Evolutionary conservation across 208 protist genomes (phyloP).

Genomic region (Trypanosoma rangeli): DNA sequence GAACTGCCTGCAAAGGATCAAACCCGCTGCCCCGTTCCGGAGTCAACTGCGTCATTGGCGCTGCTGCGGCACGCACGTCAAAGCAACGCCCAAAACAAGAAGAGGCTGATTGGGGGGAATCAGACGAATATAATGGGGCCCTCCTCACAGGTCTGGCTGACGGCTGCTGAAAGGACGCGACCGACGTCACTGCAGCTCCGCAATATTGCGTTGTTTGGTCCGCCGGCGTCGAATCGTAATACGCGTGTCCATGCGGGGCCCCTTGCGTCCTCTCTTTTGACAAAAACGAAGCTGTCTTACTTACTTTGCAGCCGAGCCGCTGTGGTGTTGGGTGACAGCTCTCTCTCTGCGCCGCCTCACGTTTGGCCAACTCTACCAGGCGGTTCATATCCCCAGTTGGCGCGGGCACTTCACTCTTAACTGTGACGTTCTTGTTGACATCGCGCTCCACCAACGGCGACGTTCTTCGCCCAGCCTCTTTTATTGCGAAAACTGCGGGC

Average conservation of each 20-base stretch:
- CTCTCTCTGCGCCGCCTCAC: slow-evolving; percentile 17
- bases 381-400: slow-evolving; percentile 6
- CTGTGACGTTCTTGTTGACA: slow-evolving; percentile 4
- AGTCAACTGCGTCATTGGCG: neutral
- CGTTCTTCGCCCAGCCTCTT: neutral
- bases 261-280: neutral
- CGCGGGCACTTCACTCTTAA: neutral
- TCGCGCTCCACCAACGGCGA: slow-evolving; percentile 1
- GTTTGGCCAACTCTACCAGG: slow-evolving; percentile 19
- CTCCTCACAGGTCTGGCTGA: neutral
- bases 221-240: slow-evolving; percentile 10
- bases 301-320: neutral
- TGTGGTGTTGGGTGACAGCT: neutral
- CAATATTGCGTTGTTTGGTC: neutral
- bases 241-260: slow-evolving; percentile 4
- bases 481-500: neutral
- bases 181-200: neutral
- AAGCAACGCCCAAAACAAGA: neutral
- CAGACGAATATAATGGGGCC: neutral
- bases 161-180: neutral
- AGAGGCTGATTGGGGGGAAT: neutral
- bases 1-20: slow-evolving; percentile 56
- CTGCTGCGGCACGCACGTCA: neutral
- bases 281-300: neutral
- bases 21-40: slow-evolving; percentile 22